Conservation (phyloP, 106 monocot species). For the Dendrobium officinale region DNA sequence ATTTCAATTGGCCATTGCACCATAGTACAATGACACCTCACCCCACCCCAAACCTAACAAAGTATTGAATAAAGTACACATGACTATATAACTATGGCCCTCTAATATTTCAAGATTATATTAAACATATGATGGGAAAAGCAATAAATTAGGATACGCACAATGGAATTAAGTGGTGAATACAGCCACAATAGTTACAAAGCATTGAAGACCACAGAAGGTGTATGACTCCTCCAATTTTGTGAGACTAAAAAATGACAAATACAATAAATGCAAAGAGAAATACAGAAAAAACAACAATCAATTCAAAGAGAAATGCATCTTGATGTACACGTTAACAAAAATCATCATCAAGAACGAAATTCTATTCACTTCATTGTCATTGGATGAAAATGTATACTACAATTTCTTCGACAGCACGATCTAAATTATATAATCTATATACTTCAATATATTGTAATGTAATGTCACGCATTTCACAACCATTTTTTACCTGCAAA, state of each 20-base stretch:
- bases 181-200: neutral
- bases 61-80: neutral
- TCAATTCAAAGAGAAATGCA: neutral
- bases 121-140: neutral
- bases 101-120: neutral
- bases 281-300: too few relatives aligned
- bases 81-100: neutral
- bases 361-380: neutral
- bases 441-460: neutral
- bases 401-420: neutral
- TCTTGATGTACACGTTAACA: neutral
- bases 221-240: neutral
- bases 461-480: neutral
- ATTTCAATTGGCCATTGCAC: neutral
- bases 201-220: neutral
- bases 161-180: neutral
- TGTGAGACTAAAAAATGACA: neutral
- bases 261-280: neutral
- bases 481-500: constrained; percentile 1
- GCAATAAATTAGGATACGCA: neutral
- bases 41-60: neutral
- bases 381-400: neutral
- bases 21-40: neutral
- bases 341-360: neutral
- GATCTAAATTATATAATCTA: neutral